Evolutionary conservation across 2,329 filamentous ascomycete genomes (phyloP), one percentile per base, ranked within the genome.

Genomic region (Aureobasidium sp.): DNA sequence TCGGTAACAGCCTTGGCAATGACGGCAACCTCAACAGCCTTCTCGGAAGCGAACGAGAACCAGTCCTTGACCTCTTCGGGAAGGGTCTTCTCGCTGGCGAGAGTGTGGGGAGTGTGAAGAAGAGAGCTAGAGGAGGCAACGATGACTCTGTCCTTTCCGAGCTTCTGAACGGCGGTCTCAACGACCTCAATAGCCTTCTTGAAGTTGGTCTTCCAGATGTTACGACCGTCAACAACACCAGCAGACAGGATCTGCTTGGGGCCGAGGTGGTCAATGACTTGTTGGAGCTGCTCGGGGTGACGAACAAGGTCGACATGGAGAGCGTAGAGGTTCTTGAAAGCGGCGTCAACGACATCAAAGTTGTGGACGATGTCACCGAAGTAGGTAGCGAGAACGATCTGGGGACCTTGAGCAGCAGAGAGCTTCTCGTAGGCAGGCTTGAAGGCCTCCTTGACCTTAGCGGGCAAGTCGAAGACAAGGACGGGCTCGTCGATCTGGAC

Each of bases 131-230:
- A 97, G 70, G 92, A 97, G 74, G 94, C 90, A 70, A 96, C 91
- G 70, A 99, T 90, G 77, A 99, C 93, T 75, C 94, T 90, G 70
- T 97, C 92, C 84, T 96, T 93, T 81, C 94, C 93, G 67, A 99
- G 86, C 83, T 96, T 91, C 83, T 97, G 90, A 72, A 97, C 82
- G 67, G 93, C 94, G 64, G 85, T 82, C 86, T 97, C 91, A 65
- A 94, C 88, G 67, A 82, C 85, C 83, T 94, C 92, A 68, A 99
- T 95, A 73, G 94, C 92, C 72, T 86, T 86, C 86, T 96, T 89
- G 82, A 97, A 89, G 87, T 97, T 96, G 81, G 92, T 97, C 90
- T 99, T 99, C 94, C 94, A 99, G 84, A 99, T 97, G 86, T 99
- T 99, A 74, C 94, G 92, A 73, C 94, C 94, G 72, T 99, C 92